A percentile compares a stretch with the other conserved stretches of the same genome.
phyloP scores from a whole-genome alignment of 176 grass and related monocot genomes.

The Avena insularis region DNA sequence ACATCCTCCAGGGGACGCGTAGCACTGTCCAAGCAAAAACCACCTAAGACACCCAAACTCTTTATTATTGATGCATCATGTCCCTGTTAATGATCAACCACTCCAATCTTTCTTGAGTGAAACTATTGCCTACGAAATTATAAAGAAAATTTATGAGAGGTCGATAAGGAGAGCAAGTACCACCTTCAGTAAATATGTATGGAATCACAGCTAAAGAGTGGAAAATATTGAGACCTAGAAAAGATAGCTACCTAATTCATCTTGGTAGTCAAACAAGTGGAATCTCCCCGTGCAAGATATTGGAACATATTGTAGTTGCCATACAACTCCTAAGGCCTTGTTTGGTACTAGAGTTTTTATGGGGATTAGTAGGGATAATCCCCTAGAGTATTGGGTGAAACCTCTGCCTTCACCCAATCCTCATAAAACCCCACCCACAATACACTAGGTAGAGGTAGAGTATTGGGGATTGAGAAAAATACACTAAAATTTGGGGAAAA shows the following conservation, averaged over 20 bases:
- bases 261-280: not conserved
- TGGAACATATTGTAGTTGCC: not conserved
- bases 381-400: no score
- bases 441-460: no score
- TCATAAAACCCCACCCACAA: no score
- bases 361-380: no score
- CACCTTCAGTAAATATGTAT: not conserved
- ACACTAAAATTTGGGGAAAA: no score
- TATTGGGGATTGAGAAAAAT: no score
- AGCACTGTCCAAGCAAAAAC: not conserved
- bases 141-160: not conserved
- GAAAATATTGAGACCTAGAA: not conserved
- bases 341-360: no score
- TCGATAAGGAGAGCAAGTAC: slow-evolving; percentile 3
- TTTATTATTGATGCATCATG: slow-evolving; percentile 16
- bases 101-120: not conserved
- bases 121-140: not conserved
- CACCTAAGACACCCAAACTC: not conserved
- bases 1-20: no score
- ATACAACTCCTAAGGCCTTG: not conserved
- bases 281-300: not conserved
- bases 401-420: no score
- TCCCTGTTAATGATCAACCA: not conserved
- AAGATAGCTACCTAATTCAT: not conserved
- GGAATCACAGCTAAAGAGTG: not conserved